Percentiles rank a stretch among this genome's conserved stretches.
Conservation (phyloP, 805 yeast species). For the Saturnispora saitoi region DNA sequence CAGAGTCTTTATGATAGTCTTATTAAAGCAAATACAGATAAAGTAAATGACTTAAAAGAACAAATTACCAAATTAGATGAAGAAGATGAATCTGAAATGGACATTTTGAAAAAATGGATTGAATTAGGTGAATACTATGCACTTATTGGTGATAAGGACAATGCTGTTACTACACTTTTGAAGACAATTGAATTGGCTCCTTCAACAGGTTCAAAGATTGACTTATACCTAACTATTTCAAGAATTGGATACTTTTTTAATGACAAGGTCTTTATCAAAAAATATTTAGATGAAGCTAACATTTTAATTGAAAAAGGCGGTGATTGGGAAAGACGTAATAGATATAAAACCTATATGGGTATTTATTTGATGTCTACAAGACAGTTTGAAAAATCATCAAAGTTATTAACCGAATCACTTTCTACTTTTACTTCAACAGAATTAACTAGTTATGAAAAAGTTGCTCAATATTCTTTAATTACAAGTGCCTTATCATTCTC, state of each 20-base stretch:
- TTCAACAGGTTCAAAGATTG: constrained; percentile 85
- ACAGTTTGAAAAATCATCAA: constrained; percentile 78
- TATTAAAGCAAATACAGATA: constrained; percentile 43
- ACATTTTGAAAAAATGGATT: constrained; percentile 65
- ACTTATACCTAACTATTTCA: constrained; percentile 68
- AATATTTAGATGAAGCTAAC: constrained; percentile 66
- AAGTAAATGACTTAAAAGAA: constrained; percentile 44
- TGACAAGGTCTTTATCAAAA: constrained; percentile 61
- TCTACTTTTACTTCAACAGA: constrained; percentile 95
- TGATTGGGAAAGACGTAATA: constrained; percentile 97
- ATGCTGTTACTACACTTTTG: constrained; percentile 57
- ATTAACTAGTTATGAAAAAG: constrained; percentile 77
- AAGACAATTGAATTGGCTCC: constrained; percentile 75
- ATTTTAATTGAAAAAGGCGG: constrained; percentile 89
- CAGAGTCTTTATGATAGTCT: constrained; percentile 45
- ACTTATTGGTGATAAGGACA: constrained; percentile 67
- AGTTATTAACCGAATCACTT: constrained; percentile 76
- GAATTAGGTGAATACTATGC: constrained; percentile 86
- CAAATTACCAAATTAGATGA: constrained; percentile 46
- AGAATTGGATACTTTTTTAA: constrained; percentile 86
- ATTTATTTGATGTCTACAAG: constrained; percentile 77
- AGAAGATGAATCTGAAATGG: constrained; percentile 82
- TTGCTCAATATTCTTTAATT: constrained; percentile 79
- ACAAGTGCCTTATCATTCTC: constrained; percentile 80
- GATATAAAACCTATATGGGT: constrained; percentile 88